Evolutionary conservation across 2,329 filamentous ascomycete genomes (phyloP).

Genomic region (Neophaeococcomyces aloes): DNA sequence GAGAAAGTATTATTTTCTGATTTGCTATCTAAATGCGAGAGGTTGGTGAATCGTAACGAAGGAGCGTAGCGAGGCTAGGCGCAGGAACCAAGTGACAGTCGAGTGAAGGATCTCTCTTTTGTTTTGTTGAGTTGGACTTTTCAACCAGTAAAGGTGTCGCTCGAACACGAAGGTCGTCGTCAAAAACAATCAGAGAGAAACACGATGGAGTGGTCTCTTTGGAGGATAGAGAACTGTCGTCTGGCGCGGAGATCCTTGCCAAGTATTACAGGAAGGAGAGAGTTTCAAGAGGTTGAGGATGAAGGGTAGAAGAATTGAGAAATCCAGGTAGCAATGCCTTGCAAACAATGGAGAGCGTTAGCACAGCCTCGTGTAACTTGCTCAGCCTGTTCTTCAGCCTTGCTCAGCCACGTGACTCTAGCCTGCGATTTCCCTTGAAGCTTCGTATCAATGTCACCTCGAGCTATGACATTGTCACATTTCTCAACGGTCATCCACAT

Average conservation of each 20-base stretch:
- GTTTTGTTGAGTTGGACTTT: slow-evolving; percentile 19
- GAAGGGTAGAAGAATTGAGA: slow-evolving; percentile 7
- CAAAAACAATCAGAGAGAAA: slow-evolving; percentile 25
- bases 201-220: slow-evolving; percentile 26
- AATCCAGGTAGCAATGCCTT: neutral
- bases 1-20: slow-evolving; percentile 8
- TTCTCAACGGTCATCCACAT: slow-evolving; percentile 7
- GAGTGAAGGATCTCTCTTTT: slow-evolving; percentile 21
- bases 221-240: neutral
- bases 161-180: slow-evolving; percentile 30
- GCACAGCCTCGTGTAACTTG: neutral
- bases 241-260: slow-evolving; percentile 20
- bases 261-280: slow-evolving; percentile 13
- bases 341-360: neutral
- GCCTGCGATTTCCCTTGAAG: neutral
- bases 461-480: neutral
- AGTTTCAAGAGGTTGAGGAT: slow-evolving; percentile 11
- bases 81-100: slow-evolving; percentile 20
- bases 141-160: slow-evolving; percentile 56
- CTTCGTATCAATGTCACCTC: slow-evolving; percentile 1
- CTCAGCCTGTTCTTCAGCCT: neutral
- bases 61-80: slow-evolving; percentile 15
- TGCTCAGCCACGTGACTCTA: neutral
- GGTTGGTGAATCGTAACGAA: slow-evolving; percentile 8
- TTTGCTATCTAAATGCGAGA: slow-evolving; percentile 14